Conservation (phyloP, 768 basidiomycete genomes). For the Naganishia vaughanmartiniae region DNA sequence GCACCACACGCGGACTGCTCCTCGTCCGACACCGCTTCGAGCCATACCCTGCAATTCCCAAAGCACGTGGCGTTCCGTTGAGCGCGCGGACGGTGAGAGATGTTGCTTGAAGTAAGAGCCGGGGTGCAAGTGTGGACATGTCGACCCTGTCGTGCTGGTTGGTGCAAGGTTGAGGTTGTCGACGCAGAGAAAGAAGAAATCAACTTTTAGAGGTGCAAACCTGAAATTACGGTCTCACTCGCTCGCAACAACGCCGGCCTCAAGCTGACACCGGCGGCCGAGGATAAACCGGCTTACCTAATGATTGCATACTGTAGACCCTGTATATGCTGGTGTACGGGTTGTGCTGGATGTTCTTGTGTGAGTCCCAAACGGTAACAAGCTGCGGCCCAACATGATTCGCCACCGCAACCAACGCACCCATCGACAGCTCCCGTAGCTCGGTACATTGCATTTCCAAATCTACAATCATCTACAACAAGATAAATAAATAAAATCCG, state of each 20-base stretch:
- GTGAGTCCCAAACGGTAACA: too few species aligned
- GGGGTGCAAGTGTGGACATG: not conserved
- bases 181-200: not conserved
- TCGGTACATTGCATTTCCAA: not conserved
- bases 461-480: not conserved
- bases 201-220: not conserved
- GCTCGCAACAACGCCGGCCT: not conserved
- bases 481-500: not conserved
- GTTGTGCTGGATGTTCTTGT: too few species aligned
- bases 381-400: not conserved
- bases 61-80: too few species aligned
- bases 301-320: too few species aligned
- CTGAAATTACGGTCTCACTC: slow-evolving; percentile 17
- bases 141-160: not conserved
- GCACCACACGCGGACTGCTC: not conserved
- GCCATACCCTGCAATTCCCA: not conserved
- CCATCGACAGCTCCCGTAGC: too few species aligned
- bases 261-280: not conserved
- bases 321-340: too few species aligned
- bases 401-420: not conserved
- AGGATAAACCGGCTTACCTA: too few species aligned
- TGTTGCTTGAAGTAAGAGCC: not conserved
- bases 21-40: slow-evolving; percentile 8
- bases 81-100: too few species aligned
- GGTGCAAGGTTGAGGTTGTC: not conserved